Evolutionary conservation across 306 rosid species (phyloP), one percentile per base, ranked within the genome.

Genomic region (Sophora flavescens): DNA sequence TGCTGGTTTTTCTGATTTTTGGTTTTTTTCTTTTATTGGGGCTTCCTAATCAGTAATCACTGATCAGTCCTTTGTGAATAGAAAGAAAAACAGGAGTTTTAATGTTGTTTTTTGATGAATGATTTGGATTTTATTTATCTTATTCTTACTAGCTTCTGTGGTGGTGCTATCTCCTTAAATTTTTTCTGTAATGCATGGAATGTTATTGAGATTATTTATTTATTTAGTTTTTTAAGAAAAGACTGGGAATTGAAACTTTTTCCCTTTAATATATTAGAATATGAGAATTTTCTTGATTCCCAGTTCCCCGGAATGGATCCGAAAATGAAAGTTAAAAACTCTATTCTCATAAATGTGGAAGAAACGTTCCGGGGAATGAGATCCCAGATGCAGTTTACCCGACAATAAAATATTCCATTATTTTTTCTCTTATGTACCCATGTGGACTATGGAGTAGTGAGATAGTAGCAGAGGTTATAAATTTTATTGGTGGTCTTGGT

Each of bases 1-100:
- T 32, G n/a, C 47, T 52, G 63, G 3, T 76, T 63, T 39, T 64
- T 30, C 35, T 63, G 17, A 51, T 50, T 59, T 36, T 62, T 63
- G 51, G 45, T 14, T 8, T 30, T 30, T 38, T 4, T 26, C 44
- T 65, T 65, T 38, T 77, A 66, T 9, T 36, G 75, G n/a, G 52
- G 39, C 39, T 81, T 44, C 22, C 22, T 36, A 42, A 22, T 22
- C 22, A 22, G 22, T 57, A 12, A 66, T 56, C 48, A 56, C 68
- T 66, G 58, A 53, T 76, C 4, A 41, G 66, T 12, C 22, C 18
- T 71, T 58, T 41, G 35, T 54, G 50, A 0, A 50, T 68, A 41
- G 22, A 30, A 6, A 47, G 61, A 39, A 57, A 57, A 47, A 3
- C 4, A 17, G 8, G 26, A 35, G 13, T 14, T 71, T 77, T 48